Percentiles rank a stretch among this genome's conserved stretches.
Evolutionary conservation across 306 rosid genomes (phyloP).

Genomic region (apple (Malus domestica)): ASM211411v1 NC_041792.1:541001-541500

Average conservation of each 20-base stretch:
- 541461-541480: not conserved
- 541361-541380: not conserved
- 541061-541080: not conserved
- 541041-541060: not conserved
- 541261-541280: conserved; percentile 11
- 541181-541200: conserved; percentile 74
- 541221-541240: conserved; percentile 86
- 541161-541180: conserved; percentile 74
- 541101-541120: conserved; percentile 76
- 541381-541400: not conserved
- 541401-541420: not conserved
- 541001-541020: conserved; percentile 90
- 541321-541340: not conserved
- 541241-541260: conserved; percentile 72
- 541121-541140: conserved; percentile 51
- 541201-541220: conserved; percentile 84
- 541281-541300: not conserved
- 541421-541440: too few relatives aligned
- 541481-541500: not conserved
- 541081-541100: not conserved
- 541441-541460: not conserved
- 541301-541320: not conserved
- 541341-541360: not conserved
- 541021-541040: conserved; percentile 32
- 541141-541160: conserved; percentile 87